Evolutionary conservation across 345 rosid genomes (phyloP).

Genomic region (Conringia planisiliqua): DNA sequence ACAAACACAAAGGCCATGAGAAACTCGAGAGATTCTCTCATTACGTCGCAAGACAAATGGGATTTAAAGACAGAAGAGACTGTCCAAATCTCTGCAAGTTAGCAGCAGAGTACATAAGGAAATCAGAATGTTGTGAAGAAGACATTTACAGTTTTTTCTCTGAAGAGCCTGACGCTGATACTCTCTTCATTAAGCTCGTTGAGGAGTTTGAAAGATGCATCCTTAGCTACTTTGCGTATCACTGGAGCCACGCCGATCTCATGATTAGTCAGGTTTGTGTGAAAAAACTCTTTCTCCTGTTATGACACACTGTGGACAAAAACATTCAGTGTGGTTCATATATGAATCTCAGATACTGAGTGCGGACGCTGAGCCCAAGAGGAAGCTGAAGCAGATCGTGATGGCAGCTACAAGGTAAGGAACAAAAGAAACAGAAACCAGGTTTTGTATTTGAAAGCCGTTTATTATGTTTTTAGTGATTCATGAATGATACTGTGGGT

Average conservation of each 20-base stretch:
- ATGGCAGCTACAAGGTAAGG: slow-evolving; percentile 83
- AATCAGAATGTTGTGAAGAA: slow-evolving; percentile 62
- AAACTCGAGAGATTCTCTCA: slow-evolving; percentile 82
- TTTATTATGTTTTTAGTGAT: not conserved
- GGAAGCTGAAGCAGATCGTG: slow-evolving; percentile 68
- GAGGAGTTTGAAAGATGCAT: slow-evolving; percentile 94
- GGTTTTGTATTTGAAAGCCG: not conserved
- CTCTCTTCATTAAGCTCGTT: slow-evolving; percentile 77
- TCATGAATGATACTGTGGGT: not conserved
- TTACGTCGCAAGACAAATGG: slow-evolving; percentile 91
- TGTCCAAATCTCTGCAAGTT: slow-evolving; percentile 84
- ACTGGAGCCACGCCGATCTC: slow-evolving; percentile 75
- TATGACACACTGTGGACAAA: not conserved
- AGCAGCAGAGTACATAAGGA: slow-evolving; percentile 76
- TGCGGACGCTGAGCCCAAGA: slow-evolving; percentile 64
- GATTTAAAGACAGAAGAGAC: slow-evolving; percentile 65
- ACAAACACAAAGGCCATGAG: slow-evolving; percentile 43
- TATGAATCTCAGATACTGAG: slow-evolving; percentile 51
- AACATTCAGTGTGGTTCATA: not conserved
- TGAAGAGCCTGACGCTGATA: slow-evolving; percentile 57
- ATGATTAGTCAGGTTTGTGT: slow-evolving; percentile 70
- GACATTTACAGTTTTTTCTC: slow-evolving; percentile 65
- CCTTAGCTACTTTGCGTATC: slow-evolving; percentile 81
- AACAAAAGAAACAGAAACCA: not conserved
- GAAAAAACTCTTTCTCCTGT: not conserved